Evolutionary conservation across 768 basidiomycete genomes (phyloP).

Genomic region (Mycena rebaudengoi): DNA sequence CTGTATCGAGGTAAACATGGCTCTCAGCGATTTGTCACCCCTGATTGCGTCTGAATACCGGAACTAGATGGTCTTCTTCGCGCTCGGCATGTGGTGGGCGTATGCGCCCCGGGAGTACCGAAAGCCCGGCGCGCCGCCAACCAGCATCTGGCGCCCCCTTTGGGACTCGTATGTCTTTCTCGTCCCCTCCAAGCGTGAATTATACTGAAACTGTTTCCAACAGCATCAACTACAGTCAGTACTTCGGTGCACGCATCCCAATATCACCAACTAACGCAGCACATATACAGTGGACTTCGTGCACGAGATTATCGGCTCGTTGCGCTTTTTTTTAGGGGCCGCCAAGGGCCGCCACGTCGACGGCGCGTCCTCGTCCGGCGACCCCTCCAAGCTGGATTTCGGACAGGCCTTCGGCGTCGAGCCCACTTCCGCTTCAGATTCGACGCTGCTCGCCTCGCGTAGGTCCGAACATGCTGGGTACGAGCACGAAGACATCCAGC

Average conservation of each 20-base stretch:
- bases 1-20: constrained; percentile 89
- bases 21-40: no score
- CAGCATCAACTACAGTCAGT: constrained; percentile 40
- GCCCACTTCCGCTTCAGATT: not conserved
- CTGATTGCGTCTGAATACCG: no score
- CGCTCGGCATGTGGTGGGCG: constrained; percentile 83
- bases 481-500: not conserved
- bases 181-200: not conserved
- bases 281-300: constrained; percentile 64
- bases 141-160: constrained; percentile 9
- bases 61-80: constrained; percentile 89
- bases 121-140: constrained; percentile 1
- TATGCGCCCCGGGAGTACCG: constrained; percentile 78
- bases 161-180: constrained; percentile 12
- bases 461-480: not conserved
- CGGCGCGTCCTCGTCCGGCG: constrained; percentile 17
- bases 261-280: not conserved
- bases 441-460: not conserved
- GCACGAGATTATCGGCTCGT: constrained; percentile 68
- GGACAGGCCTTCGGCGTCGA: constrained; percentile 50
- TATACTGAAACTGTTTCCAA: not conserved
- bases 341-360: constrained; percentile 35
- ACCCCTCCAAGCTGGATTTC: constrained; percentile 35
- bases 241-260: not conserved
- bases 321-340: constrained; percentile 66